phyloP scores from a whole-genome alignment of 2,329 filamentous ascomycete genomes.

The Acephala macrosclerotiorum region DNA sequence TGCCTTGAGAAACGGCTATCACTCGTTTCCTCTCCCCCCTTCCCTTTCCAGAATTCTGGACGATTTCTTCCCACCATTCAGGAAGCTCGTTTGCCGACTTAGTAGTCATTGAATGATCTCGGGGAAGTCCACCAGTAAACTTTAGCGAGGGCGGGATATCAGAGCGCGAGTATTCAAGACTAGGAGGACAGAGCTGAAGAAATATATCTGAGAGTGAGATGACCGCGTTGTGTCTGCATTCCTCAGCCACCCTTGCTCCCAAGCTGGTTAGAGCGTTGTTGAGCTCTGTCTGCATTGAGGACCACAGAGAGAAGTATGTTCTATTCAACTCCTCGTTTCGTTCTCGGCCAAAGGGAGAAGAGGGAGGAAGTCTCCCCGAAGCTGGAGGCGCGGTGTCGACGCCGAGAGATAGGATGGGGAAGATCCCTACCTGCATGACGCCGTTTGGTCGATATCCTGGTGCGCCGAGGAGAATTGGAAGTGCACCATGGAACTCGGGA shows the following conservation, averaged over 20 bases:
- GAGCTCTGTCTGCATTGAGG: background rate
- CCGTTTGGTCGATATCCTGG: background rate
- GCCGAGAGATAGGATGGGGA: background rate
- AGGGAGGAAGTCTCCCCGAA: background rate
- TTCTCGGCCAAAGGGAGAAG: background rate
- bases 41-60: background rate
- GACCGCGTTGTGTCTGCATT: background rate
- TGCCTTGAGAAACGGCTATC: background rate
- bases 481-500: background rate
- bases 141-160: background rate
- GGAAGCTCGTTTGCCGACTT: too few relatives aligned
- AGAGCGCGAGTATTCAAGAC: background rate
- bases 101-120: background rate
- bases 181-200: background rate
- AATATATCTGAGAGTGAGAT: background rate
- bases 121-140: background rate
- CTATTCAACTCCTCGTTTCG: background rate
- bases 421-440: background rate
- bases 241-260: background rate
- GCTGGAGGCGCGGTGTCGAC: background rate
- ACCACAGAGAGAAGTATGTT: background rate
- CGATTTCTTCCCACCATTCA: background rate
- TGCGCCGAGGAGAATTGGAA: background rate
- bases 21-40: too few relatives aligned
- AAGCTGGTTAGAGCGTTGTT: background rate